Evolutionary conservation across 2,329 filamentous ascomycete genomes (phyloP).

Genomic region (Gnomoniopsis smithogilvyi): DNA sequence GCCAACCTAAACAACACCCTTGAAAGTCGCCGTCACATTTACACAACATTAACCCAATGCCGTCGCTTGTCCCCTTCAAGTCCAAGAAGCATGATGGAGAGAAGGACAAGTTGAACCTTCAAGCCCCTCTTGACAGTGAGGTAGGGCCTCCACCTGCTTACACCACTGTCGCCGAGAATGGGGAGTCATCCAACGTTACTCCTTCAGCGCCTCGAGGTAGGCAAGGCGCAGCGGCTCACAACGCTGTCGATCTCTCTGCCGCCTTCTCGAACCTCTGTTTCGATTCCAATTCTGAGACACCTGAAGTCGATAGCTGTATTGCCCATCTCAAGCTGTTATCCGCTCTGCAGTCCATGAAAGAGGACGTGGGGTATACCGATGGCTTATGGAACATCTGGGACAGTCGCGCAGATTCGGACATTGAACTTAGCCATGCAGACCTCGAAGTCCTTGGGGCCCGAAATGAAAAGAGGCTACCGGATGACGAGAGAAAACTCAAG

Average conservation of each 20-base stretch:
- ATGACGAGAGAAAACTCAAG: constrained; percentile 36
- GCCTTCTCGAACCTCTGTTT: constrained; percentile 38
- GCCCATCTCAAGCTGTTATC: constrained; percentile 73
- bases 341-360: constrained; percentile 64
- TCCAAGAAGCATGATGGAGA: neutral
- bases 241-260: constrained; percentile 36
- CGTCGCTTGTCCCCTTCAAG: neutral
- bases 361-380: constrained; percentile 63
- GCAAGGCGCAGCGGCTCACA: neutral
- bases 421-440: neutral
- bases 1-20: neutral
- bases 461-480: constrained; percentile 27
- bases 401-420: constrained; percentile 29
- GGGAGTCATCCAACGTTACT: neutral
- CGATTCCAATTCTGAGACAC: constrained; percentile 26
- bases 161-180: neutral
- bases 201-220: neutral
- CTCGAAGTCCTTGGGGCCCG: neutral
- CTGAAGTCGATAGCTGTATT: constrained; percentile 57
- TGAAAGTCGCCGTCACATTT: neutral
- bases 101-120: neutral
- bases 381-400: constrained; percentile 65
- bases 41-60: neutral
- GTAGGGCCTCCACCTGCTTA: neutral
- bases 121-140: neutral